Evolutionary conservation across 2,329 filamentous ascomycete species (phyloP).

Genomic region (Orbilia ellipsospora): DNA sequence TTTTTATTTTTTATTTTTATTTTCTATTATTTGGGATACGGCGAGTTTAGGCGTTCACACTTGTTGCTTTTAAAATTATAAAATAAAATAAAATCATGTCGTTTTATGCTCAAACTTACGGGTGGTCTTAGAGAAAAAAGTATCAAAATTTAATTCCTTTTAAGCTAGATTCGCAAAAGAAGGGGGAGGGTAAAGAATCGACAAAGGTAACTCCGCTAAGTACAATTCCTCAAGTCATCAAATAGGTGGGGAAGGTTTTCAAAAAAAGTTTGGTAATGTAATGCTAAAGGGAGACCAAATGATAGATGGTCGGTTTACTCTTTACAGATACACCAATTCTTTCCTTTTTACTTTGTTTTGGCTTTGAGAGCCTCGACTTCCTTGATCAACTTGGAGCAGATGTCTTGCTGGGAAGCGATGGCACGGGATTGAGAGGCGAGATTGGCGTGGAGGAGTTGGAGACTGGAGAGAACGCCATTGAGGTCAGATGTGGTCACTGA

Average conservation of each 20-base stretch:
- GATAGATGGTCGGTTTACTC: neutral
- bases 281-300: no score
- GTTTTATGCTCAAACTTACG: no score
- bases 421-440: slow-evolving; percentile 36
- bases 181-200: neutral
- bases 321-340: slow-evolving; percentile 15
- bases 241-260: neutral
- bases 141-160: slow-evolving; percentile 25
- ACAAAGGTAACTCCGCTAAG: slow-evolving; percentile 50
- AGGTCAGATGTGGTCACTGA: slow-evolving; percentile 51
- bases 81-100: no score
- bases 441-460: slow-evolving; percentile 43
- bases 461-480: slow-evolving; percentile 44
- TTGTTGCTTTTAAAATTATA: slow-evolving; percentile 3
- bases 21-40: slow-evolving; percentile 1
- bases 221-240: slow-evolving; percentile 34
- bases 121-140: no score
- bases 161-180: slow-evolving; percentile 22
- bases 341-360: slow-evolving; percentile 29
- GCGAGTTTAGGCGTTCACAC: slow-evolving; percentile 14
- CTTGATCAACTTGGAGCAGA: slow-evolving; percentile 54
- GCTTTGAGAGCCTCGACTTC: slow-evolving; percentile 46
- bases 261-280: no score
- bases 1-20: no score
- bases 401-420: slow-evolving; percentile 48